A percentile compares a stretch with the other conserved stretches of the same genome.
These are phyloP conservation scores for Gracilaria domingensis DNA, from an alignment of 23 red algal genomes.

Conservation along the genomic window DNA sequence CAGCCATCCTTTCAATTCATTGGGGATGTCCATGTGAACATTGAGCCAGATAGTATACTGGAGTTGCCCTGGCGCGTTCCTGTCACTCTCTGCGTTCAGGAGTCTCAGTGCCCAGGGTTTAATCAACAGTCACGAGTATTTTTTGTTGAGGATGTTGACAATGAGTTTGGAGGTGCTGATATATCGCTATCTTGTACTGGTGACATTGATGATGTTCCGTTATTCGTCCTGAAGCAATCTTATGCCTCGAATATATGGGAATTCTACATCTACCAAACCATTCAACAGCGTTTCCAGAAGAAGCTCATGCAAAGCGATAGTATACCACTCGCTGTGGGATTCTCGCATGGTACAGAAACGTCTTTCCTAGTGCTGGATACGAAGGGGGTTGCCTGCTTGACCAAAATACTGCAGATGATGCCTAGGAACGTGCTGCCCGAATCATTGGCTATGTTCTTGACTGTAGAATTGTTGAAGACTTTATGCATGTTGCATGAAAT, in stretches of 20 bases:
- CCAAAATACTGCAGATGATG: constrained; percentile 1
- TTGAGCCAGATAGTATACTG: constrained; percentile 1
- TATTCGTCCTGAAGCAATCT: constrained; percentile 56
- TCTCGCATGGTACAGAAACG: constrained; percentile 20
- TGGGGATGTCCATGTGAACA: constrained; percentile 12
- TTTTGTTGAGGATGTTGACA: constrained; percentile 51
- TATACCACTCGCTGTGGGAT: constrained; percentile 46
- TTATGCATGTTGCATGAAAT: constrained; percentile 41
- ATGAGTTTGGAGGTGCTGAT: constrained; percentile 12
- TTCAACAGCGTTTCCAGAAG: constrained; percentile 21
- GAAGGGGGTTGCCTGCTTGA: constrained; percentile 9
- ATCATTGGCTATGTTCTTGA: constrained; percentile 59
- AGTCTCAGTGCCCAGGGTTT: background rate
- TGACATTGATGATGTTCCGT: constrained; percentile 40
- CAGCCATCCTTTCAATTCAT: constrained; percentile 47
- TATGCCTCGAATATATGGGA: constrained; percentile 52
- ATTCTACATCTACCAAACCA: constrained; percentile 65
- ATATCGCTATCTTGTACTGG: background rate
- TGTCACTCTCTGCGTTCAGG: constrained; percentile 11
- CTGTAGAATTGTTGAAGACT: constrained; percentile 55
- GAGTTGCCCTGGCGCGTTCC: constrained; percentile 41
- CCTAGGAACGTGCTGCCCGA: constrained; percentile 37
- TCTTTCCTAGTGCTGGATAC: constrained; percentile 48
- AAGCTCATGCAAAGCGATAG: constrained; percentile 28
- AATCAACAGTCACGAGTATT: constrained; percentile 30